A percentile compares a stretch with the other conserved stretches of the same genome.
Evolutionary conservation across 495 filamentous ascomycete genomes (phyloP).

Genomic region (Aspergillus baeticus): DNA sequence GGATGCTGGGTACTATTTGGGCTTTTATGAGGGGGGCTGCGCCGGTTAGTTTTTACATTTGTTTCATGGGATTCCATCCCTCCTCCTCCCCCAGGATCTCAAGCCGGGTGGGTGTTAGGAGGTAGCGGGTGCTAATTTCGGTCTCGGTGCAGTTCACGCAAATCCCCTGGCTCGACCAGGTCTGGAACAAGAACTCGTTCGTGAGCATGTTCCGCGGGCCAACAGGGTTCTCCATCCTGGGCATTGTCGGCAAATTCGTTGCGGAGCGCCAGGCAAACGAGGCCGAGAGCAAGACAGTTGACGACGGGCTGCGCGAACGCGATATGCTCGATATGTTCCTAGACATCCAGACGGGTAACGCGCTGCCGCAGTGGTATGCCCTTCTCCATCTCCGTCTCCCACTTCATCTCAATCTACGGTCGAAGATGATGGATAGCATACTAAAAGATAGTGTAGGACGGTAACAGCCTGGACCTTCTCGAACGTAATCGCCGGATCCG

Average conservation of each 20-base stretch:
- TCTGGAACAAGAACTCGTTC: slow-evolving; percentile 26
- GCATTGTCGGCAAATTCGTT: slow-evolving; percentile 1
- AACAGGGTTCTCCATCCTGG: slow-evolving; percentile 1
- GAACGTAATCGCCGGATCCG: slow-evolving; percentile 47
- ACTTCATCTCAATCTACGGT: slow-evolving; percentile 11
- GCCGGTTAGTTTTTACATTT: not conserved
- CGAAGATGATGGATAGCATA: not conserved
- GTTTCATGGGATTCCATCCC: no score
- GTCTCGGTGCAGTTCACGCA: slow-evolving; percentile 26
- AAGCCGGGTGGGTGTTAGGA: no score
- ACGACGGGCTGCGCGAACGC: not conserved
- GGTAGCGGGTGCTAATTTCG: no score
- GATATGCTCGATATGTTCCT: slow-evolving; percentile 26
- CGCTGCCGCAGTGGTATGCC: slow-evolving; percentile 14
- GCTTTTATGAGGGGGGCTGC: not conserved
- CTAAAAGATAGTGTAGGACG: not conserved
- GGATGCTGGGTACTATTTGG: slow-evolving; percentile 7
- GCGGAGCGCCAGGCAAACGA: not conserved
- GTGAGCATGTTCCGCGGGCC: not conserved
- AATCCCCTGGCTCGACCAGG: slow-evolving; percentile 37
- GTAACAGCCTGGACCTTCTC: slow-evolving; percentile 23
- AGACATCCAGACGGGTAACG: slow-evolving; percentile 15
- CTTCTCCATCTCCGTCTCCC: not conserved
- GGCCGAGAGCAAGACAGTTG: not conserved
- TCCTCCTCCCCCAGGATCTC: no score